Base-by-base conservation (phyloP, 768 basidiomycete species). In the Leucocoprinus sp. region DNA sequence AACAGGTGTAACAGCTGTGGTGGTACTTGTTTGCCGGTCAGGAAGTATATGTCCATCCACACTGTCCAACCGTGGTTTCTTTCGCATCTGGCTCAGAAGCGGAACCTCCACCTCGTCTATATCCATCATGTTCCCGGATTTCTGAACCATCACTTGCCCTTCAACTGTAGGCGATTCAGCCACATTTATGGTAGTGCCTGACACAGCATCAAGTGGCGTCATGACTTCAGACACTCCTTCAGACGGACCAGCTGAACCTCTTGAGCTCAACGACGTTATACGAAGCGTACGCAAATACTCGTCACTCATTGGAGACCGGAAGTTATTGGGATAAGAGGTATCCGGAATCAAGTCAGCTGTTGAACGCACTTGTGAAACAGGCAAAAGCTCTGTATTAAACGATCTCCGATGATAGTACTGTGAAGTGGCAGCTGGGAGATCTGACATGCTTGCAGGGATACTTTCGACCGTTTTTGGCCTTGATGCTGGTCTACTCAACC, bases 161-260 rank as follows among this genome's bases (percentile, higher is more conserved):
- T 11, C 33, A 19, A 2, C 12, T 26, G 23, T 44, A 31, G 54
- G 50, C 8, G 47, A 46, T 17, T 15, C 29, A 15, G 41, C 31
- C 11, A 47, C 33, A 27, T 22, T 24, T 8, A 37, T 5, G 12
- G 17, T 34, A 28, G 26, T 21, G 12, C 35, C 43, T 5, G n/a
- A 21, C 3, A 22, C 8, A 8, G 29, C 26, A 29, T 47, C 45
- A 9, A 38, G 31, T 21, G 54, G 50, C 37, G 54, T 55, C 14
- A 28, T 19, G 4, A 43, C 37, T 24, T 43, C 41, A 17, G 38
- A 23, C 5, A 19, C 18, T 12, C 24, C 45, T 21, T 48, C 46
- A 4, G 48, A 43, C 17, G 31, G 41, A n/a, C 26, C 43, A 19
- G 36, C 35, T 17, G 43, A 38, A 29, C 22, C 19, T 9, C 43